Evolutionary conservation across 805 yeast species (phyloP), one percentile per base, ranked within the genome.

Genomic region (Blastobotrys attinorum): DNA sequence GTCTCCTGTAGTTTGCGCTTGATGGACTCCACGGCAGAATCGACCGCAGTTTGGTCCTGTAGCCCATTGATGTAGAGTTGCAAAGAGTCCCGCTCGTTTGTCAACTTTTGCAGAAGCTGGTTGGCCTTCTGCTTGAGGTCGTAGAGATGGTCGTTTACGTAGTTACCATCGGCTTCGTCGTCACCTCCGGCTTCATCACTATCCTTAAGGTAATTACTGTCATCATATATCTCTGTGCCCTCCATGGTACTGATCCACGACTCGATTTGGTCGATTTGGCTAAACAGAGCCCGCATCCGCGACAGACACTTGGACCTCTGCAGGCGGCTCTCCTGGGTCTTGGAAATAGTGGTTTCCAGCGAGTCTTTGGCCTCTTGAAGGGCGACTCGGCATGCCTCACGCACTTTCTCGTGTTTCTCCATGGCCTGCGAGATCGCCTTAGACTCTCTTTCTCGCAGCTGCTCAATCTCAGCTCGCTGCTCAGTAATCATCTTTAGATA

Each of bases 401-500:
- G 47, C 8, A 39, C 36, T 6, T 40, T 29, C 3, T 25, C 33
- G 17, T 22, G 39, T 39, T 47, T 46, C 8, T 42, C 44, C 8
- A 55, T 31, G 1, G 59, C 56, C 20, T 38, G 36, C 17, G 39
- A 44, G 16, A 45, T 37, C 11, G 46, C 48, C 13, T 38, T 39
- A 16, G 41, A 17, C 31, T 53, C 57, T 41, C 87, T 67, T 0
- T 59, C 58, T 50, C 84, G 66, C 42, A 87, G 67, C 47, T 78
- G 83, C 42, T 76, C 83, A 45, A 86, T 85, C 58, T 81, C 88
- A 45, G 70, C 73, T 51, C 77, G 77, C 56, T 84, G 95, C 55
- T 83, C 88, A 2, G 88, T 77, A 31, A 87, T 87, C 82, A 83
- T 82, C 62, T 81, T 80, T 56, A 85, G 65, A 57, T 87, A 88